These are phyloP conservation scores for Parafenestella ontariensis DNA, from an alignment of 2,329 filamentous ascomycete species.

Conservation along the genomic window DNA sequence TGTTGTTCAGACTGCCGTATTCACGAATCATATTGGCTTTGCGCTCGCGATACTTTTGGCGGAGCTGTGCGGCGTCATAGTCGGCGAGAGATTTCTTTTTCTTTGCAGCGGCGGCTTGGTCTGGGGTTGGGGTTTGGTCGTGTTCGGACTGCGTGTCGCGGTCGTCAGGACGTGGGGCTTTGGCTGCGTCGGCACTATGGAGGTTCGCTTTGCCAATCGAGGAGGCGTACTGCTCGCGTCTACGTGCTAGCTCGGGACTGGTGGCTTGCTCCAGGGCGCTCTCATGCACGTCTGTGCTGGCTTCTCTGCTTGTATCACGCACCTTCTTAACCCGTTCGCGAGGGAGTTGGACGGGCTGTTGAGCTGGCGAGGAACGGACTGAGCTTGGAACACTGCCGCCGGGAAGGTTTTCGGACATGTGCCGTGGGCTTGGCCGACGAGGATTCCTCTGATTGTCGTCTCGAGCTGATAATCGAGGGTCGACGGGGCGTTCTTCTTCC, in stretches of 20 bases:
- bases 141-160: background rate
- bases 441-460: background rate
- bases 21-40: background rate
- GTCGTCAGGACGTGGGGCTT: background rate
- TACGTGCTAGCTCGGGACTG: slow-evolving; percentile 11
- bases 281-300: background rate
- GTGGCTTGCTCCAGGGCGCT: background rate
- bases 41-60: background rate
- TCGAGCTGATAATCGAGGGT: background rate
- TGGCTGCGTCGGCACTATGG: background rate
- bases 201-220: background rate
- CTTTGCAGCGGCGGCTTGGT: background rate
- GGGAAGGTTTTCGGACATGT: background rate
- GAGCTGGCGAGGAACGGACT: background rate
- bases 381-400: background rate
- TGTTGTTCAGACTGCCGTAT: background rate
- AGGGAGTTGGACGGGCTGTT: background rate
- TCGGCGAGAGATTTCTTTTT: background rate
- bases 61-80: background rate
- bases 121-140: background rate
- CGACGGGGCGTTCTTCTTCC: background rate
- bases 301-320: background rate
- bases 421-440: background rate
- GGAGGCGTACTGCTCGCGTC: slow-evolving; percentile 9
- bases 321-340: background rate